A percentile compares a stretch with the other conserved stretches of the same genome.
phyloP scores from a whole-genome alignment of 2,329 filamentous ascomycete species.

The Alternaria alternata region DNA sequence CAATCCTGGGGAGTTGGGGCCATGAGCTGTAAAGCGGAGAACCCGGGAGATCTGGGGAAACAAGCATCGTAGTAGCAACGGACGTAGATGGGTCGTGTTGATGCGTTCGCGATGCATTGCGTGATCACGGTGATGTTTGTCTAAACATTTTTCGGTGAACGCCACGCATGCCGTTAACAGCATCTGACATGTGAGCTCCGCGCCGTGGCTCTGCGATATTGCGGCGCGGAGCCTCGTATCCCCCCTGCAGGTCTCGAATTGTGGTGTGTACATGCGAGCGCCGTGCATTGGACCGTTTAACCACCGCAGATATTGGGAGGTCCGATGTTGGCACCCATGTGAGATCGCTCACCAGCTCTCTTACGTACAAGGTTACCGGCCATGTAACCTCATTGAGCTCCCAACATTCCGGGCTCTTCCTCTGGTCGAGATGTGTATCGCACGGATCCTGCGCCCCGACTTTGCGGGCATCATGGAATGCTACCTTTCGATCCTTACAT shows the following conservation, averaged over 20 bases:
- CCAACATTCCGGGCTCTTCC: background rate
- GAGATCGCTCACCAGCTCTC: background rate
- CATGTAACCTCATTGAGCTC: background rate
- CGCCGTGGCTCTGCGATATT: background rate
- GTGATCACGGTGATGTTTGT: background rate
- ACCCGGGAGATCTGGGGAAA: conserved; percentile 18
- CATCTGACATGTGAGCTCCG: background rate
- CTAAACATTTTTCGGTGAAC: background rate
- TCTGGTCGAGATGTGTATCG: background rate
- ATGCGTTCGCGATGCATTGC: background rate
- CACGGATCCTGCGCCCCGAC: too few species aligned
- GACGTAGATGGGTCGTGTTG: background rate
- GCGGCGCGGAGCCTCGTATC: background rate
- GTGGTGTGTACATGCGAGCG: conserved; percentile 1
- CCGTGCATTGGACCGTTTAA: background rate
- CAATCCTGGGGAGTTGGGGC: background rate
- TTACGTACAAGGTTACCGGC: conserved; percentile 2
- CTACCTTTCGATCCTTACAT: background rate
- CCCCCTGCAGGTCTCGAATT: background rate
- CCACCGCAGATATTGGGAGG: background rate
- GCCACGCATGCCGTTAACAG: background rate
- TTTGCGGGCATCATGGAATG: background rate
- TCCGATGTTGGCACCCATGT: background rate
- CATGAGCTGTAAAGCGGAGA: conserved; percentile 9
- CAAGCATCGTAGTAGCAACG: conserved; percentile 10